Conservation (phyloP, 2,329 filamentous ascomycete genomes). For the Neoarthrinium moseri region DNA sequence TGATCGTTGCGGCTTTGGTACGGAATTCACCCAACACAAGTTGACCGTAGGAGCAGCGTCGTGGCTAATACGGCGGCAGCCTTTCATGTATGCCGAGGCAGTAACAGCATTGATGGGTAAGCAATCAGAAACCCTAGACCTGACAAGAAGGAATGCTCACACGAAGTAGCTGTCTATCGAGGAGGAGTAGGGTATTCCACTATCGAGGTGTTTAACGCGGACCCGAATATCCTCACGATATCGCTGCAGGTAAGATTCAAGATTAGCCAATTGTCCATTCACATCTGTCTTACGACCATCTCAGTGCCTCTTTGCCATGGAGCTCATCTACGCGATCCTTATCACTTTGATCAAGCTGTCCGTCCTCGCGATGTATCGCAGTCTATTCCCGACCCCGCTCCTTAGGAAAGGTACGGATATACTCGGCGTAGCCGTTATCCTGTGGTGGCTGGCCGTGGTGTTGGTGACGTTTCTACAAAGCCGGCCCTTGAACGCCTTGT, state of each 20-base stretch:
- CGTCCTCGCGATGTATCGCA: constrained; percentile 4
- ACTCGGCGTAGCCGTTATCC: neutral
- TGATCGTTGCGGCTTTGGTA: constrained; percentile 2
- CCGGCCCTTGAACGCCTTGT: neutral
- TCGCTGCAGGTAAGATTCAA: neutral
- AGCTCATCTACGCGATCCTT: constrained; percentile 1
- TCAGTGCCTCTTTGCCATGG: constrained; percentile 2
- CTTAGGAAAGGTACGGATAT: neutral
- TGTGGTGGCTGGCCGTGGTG: constrained; percentile 1
- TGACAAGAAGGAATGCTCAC: neutral
- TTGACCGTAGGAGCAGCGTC: neutral
- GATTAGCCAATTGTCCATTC: too few relatives aligned
- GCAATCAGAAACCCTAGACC: too few relatives aligned
- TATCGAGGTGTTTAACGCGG: neutral
- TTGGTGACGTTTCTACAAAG: constrained; percentile 3
- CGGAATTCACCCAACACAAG: too few relatives aligned
- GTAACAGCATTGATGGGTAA: constrained; percentile 2
- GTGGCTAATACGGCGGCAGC: neutral
- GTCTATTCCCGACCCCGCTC: constrained; percentile 1
- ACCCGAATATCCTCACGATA: neutral
- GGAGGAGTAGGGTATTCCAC: neutral
- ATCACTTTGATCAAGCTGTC: constrained; percentile 5
- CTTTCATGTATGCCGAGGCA: constrained; percentile 2
- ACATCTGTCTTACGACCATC: neutral
- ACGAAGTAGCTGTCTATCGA: neutral